Base-by-base conservation (phyloP, 805 yeast genomes). In the Blastobotrys terrestris region DNA sequence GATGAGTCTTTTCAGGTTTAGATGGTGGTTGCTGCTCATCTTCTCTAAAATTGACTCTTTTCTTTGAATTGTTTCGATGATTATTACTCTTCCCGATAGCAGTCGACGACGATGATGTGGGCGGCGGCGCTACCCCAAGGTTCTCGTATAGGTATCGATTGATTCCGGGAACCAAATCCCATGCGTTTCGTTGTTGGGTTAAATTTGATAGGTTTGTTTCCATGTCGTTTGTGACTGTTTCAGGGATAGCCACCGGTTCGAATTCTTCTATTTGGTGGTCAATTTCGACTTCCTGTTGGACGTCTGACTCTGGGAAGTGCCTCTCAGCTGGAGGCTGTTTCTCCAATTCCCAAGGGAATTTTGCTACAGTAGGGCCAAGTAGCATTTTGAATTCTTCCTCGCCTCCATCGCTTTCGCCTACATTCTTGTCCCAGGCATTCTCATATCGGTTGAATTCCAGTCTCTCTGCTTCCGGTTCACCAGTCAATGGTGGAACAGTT, bases 401-500 rank as follows among this genome's bases (percentile, higher is more conserved):
- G 22, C 42, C 47, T 21, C 15, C 46, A 11, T 47, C 53, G 3
- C 53, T 53, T n/a, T 53, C 53, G 15, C 18, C 42, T 13, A 21
- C 8, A 14, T 16, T 19, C 1, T 31, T 31, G 16, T 57, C 60
- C 60, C 60, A 57, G 1, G 39, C 56, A 40, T 57, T 57, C n/a
- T 39, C 50, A 43, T 55, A 60, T 19, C 46, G 41, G 3, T 39
- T 42, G 16, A 60, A 46, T 14, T 44, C 47, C 46, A 63, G 51
- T 1, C 46, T 42, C 14, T 50, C 48, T 14, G 67, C 67, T 48
- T 63, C 67, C 3, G 67, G 63, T 22, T 31, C 26, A 2, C 60
- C 53, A 18, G 51, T 50, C 13, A 58, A 21, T 6, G 67, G 67
- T 15, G 67, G 67, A 6, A 47, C 50, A 48, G 53, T 59, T 45